These are phyloP conservation scores for Porodaedalea pini DNA, from an alignment of 1,284 basidiomycete species.

Conservation along the genomic window DNA sequence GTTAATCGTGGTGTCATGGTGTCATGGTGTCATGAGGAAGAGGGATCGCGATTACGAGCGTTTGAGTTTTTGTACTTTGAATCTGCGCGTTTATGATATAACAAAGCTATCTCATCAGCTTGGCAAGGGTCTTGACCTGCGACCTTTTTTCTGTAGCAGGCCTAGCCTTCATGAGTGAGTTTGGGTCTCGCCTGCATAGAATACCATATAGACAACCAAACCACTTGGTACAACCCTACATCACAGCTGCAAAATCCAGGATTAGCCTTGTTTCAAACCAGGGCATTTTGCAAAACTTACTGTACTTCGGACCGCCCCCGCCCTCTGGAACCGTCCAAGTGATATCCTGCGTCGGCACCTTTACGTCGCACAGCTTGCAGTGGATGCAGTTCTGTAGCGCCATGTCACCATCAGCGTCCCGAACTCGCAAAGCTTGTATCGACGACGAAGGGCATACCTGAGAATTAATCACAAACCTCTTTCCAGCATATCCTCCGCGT, in stretches of 20 bases:
- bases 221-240: too few relatives aligned
- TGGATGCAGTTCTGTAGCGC: constrained; percentile 75
- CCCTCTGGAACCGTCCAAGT: constrained; percentile 94
- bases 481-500: constrained; percentile 67
- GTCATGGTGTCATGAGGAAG: too few relatives aligned
- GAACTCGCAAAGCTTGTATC: constrained; percentile 2
- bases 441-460: constrained; percentile 51
- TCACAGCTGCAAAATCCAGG: neutral
- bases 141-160: too few relatives aligned
- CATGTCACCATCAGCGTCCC: constrained; percentile 10
- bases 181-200: too few relatives aligned
- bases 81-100: too few relatives aligned
- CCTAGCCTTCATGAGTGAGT: too few relatives aligned
- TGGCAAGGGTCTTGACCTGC: too few relatives aligned
- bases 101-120: too few relatives aligned
- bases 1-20: too few relatives aligned
- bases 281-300: constrained; percentile 47
- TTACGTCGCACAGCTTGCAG: constrained; percentile 93
- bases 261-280: neutral
- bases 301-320: constrained; percentile 91
- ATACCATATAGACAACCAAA: too few relatives aligned
- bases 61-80: too few relatives aligned
- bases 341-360: constrained; percentile 91
- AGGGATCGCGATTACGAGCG: too few relatives aligned
- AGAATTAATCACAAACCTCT: constrained; percentile 94